Conservation (phyloP, 2,329 filamentous ascomycete species). For the Fusarium abutilonis region DNA sequence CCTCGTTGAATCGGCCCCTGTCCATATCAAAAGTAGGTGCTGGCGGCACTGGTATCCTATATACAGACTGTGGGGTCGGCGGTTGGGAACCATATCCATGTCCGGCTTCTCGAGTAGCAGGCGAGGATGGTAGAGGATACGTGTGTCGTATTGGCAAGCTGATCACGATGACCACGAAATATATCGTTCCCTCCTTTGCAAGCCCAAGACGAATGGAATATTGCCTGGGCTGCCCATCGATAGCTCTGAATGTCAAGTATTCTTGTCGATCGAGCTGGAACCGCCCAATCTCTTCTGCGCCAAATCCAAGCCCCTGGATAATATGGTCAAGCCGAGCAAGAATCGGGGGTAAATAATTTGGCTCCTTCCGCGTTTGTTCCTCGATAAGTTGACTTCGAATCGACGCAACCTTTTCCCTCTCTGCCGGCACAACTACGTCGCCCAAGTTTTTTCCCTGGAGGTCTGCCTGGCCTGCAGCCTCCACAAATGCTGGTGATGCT, state of each 20-base stretch:
- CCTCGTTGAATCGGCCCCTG: constrained; percentile 54
- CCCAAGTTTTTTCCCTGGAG: constrained; percentile 61
- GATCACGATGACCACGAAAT: constrained; percentile 67
- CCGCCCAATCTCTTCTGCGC: constrained; percentile 61
- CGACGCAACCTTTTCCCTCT: constrained; percentile 62
- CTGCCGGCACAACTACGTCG: constrained; percentile 63
- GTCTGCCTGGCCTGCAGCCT: constrained; percentile 61
- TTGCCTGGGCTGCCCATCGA: constrained; percentile 62
- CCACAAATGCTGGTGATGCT: constrained; percentile 64
- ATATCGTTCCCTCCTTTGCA: constrained; percentile 69
- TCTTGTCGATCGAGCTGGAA: constrained; percentile 65
- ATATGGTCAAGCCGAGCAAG: constrained; percentile 64
- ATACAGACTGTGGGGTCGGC: constrained; percentile 46
- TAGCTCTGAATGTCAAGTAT: constrained; percentile 62
- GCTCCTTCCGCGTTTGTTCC: constrained; percentile 67
- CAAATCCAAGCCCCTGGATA: constrained; percentile 65
- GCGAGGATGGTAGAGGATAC: constrained; percentile 57
- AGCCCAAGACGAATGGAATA: constrained; percentile 65
- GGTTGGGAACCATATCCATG: constrained; percentile 55
- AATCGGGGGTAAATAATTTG: constrained; percentile 73
- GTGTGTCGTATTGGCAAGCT: constrained; percentile 51
- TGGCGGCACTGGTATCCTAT: constrained; percentile 57
- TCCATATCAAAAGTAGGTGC: constrained; percentile 59
- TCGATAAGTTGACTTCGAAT: constrained; percentile 65
- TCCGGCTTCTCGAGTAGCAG: constrained; percentile 55